Conservation (phyloP, 2,329 filamentous ascomycete species). For the Sporothrix euskadiensis region DNA sequence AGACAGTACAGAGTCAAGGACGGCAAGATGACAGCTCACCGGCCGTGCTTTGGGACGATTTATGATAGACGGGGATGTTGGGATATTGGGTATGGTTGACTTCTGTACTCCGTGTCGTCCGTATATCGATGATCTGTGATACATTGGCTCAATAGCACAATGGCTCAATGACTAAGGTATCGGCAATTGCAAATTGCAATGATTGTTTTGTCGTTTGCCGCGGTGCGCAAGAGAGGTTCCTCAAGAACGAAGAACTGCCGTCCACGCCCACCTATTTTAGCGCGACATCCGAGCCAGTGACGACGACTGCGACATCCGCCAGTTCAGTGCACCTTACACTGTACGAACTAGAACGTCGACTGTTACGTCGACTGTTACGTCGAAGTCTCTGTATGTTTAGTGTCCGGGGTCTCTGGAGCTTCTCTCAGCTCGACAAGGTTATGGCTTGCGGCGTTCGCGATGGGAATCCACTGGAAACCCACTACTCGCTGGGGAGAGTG, state of each 20-base stretch:
- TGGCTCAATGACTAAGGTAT: too few species aligned
- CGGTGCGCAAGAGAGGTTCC: not conserved
- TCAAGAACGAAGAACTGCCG: not conserved
- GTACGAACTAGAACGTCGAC: too few species aligned
- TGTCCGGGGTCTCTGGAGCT: not conserved
- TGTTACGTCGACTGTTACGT: too few species aligned
- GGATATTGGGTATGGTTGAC: not conserved
- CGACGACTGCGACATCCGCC: not conserved
- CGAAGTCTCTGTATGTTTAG: not conserved
- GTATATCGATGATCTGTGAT: not conserved
- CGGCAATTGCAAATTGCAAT: too few species aligned
- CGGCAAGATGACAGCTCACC: not conserved
- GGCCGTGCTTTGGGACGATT: not conserved
- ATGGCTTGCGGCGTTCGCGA: not conserved
- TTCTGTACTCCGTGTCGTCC: too few species aligned
- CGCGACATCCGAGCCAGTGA: too few species aligned
- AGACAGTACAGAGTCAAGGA: not conserved
- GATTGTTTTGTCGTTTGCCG: too few species aligned
- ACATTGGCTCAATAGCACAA: too few species aligned
- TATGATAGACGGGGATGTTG: not conserved
- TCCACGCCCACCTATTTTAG: not conserved
- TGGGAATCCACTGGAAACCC: not conserved
- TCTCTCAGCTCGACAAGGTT: slow-evolving; percentile 9
- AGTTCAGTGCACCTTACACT: not conserved
- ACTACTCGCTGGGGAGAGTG: not conserved